Evolutionary conservation across 1,284 basidiomycete species (phyloP), one percentile per base, ranked within the genome.

Genomic region (Sutorius eximius): DNA sequence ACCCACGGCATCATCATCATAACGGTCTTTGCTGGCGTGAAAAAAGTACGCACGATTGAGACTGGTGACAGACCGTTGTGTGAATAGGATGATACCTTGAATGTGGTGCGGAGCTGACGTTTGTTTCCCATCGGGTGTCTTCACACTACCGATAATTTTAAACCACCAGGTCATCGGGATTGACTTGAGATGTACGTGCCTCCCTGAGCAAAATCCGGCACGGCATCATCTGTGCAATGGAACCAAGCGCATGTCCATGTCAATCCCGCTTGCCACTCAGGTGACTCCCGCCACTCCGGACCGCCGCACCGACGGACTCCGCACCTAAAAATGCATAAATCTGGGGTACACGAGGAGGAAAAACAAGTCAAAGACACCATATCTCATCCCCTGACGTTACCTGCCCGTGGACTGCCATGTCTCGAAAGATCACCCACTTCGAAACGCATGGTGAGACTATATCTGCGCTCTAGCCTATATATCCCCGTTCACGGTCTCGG

Each of bases 391-490:
- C 24, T 41, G 3, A 16, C 22, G 22, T 45, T 6, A 33, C 36
- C 30, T 16, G 16, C 20, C 16, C 9, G 24, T 20, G 22, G 10
- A 41, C 27, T 16, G 36, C 36, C 38, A 72, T 71, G 69, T 34
- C 69, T 41, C 61, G 62, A 49, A 77, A 51, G 49, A 74, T 75
- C 53, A 69, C 67, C 11, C 66, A 54, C 52, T 75, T 73, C 43
- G 65, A 75, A 61, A 75, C 69, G 16, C 74, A 74, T 49, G 71
- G 68, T 71, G 51, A 34, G 57, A 22, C 13, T 49, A 20, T 43
- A 20, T 24, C 22, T 41, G 7, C 4, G 6, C 8, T 8, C 30
- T 5, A 22, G 22, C 12, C 12, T n/a, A 1, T 43, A n/a, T 7
- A 27, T 20, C 36, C 12, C 30, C n/a, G 32, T 36, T 51, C 34